Evolutionary conservation across 2,329 filamentous ascomycete genomes (phyloP), one percentile per base, ranked within the genome.

Genomic region (Sphaerulina musiva): DNA sequence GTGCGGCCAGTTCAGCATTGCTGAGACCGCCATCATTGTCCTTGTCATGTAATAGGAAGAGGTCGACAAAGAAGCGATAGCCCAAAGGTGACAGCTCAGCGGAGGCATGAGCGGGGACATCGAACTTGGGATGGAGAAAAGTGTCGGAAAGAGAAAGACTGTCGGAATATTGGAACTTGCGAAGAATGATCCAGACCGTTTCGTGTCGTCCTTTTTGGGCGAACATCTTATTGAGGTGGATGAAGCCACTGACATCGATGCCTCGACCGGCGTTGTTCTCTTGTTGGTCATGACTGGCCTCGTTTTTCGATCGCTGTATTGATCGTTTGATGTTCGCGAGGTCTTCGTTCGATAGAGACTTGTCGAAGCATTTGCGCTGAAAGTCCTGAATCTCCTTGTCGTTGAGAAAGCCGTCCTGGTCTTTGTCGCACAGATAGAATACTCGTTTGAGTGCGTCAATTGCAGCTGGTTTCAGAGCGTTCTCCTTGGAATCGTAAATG

Each of bases 191-290:
- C 93, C 93, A 98, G 42, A 97, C 93, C 0, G 93, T 98, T 73
- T 98, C 93, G 68, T 98, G 93, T 10, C 93, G 86, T 10, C 93
- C 93, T 69, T 97, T 97, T 69, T 97, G 92, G 0, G 91, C 93
- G 69, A 96, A 98, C 54, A 97, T 82, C 72, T 91, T 95, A 74
- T 97, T 97, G 39, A 98, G 76, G 61, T 92, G 82, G 46, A 98
- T 73, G 66, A 98, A 98, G 0, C 89, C 91, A 38, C 79, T 80
- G 61, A 88, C 81, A 59, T 91, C 86, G 60, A 98, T 87, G 1
- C 92, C 93, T 41, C 77, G 80, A 31, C 83, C 83, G 77, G n/a
- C 52, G 48, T 8, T 41, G 39, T 26, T 58, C 54, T 11, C 48
- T 34, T 36, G 17, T 63, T 59, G 20, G 47, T 51, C 38, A 49